Conservation (phyloP, 1,139 yeast genomes). For the Magnusiomyces tetraspermus region DNA sequence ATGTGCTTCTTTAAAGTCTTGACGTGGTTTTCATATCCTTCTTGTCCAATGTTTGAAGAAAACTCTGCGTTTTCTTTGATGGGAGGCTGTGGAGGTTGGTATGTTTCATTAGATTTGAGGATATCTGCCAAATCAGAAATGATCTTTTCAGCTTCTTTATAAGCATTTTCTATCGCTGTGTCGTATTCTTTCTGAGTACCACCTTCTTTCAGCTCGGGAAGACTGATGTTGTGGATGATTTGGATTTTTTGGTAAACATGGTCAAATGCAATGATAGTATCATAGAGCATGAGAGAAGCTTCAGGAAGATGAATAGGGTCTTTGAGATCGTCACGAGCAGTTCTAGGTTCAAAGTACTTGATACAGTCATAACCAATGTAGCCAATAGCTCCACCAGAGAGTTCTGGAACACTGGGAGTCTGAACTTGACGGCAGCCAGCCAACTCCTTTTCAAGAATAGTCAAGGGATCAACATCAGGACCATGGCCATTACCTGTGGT, state of each 20-base stretch:
- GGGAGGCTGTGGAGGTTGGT: conserved; percentile 60
- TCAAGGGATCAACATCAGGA: conserved; percentile 66
- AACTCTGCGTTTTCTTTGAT: conserved; percentile 49
- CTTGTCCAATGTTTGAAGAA: conserved; percentile 83
- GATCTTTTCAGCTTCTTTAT: conserved; percentile 45
- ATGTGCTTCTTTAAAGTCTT: conserved; percentile 67
- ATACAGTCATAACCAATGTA: conserved; percentile 94
- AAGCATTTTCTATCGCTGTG: conserved; percentile 35
- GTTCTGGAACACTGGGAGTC: conserved; percentile 45
- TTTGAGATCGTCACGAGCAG: conserved; percentile 53
- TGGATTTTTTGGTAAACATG: conserved; percentile 90
- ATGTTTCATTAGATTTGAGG: conserved; percentile 41
- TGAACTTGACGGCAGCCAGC: conserved; percentile 54
- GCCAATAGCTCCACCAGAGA: conserved; percentile 95
- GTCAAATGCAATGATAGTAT: conserved; percentile 82
- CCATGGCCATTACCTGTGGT: conserved; percentile 59
- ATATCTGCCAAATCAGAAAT: conserved; percentile 50
- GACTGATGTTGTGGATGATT: conserved; percentile 66
- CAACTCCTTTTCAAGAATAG: conserved; percentile 64
- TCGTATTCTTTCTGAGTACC: conserved; percentile 25
- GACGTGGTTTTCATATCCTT: conserved; percentile 84
- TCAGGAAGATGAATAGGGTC: conserved; percentile 83
- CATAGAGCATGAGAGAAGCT: conserved; percentile 84
- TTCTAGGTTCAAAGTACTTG: conserved; percentile 89
- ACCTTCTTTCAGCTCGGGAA: conserved; percentile 28